Evolutionary conservation across 345 rosid genomes (phyloP).

Genomic region (Clarkia xantiana): DNA sequence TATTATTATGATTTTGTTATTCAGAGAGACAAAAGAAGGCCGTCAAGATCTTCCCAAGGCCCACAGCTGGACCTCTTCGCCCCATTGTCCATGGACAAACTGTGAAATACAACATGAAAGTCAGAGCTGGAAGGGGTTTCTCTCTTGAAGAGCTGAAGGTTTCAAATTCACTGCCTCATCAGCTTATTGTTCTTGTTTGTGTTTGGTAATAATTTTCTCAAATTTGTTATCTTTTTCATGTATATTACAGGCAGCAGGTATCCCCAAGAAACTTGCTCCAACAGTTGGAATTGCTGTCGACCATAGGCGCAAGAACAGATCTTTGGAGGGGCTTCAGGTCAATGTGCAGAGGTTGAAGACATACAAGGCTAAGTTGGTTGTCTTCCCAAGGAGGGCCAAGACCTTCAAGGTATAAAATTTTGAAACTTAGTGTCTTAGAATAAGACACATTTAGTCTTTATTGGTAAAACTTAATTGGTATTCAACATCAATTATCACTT

Average conservation of each 20-base stretch:
- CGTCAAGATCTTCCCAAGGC: conserved; percentile 37
- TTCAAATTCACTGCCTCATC: no score
- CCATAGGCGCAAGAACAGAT: conserved; percentile 56
- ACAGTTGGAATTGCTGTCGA: conserved; percentile 66
- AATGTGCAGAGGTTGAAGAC: conserved; percentile 81
- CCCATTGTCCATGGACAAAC: conserved; percentile 42
- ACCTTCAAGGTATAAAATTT: conserved; percentile 39
- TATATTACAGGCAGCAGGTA: conserved; percentile 28
- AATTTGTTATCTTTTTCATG: not conserved
- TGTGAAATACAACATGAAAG: conserved; percentile 35
- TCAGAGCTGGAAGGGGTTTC: conserved; percentile 37
- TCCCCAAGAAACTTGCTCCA: conserved; percentile 66
- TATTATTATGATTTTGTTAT: not conserved
- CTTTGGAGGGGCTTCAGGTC: conserved; percentile 53
- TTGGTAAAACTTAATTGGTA: not conserved
- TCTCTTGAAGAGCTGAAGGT: conserved; percentile 43
- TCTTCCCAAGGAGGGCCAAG: conserved; percentile 69
- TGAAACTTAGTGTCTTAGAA: not conserved
- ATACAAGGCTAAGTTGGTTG: conserved; percentile 72
- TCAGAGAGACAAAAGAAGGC: conserved; percentile 37
- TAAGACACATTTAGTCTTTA: not conserved
- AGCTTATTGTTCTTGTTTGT: not conserved
- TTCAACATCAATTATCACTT: not conserved
- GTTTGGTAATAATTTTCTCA: not conserved
- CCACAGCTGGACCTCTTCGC: conserved; percentile 37